A percentile compares a stretch with the other conserved stretches of the same genome.
phyloP scores from a whole-genome alignment of 305 asterid genomes.

The Fraxinus floribunda region DNA sequence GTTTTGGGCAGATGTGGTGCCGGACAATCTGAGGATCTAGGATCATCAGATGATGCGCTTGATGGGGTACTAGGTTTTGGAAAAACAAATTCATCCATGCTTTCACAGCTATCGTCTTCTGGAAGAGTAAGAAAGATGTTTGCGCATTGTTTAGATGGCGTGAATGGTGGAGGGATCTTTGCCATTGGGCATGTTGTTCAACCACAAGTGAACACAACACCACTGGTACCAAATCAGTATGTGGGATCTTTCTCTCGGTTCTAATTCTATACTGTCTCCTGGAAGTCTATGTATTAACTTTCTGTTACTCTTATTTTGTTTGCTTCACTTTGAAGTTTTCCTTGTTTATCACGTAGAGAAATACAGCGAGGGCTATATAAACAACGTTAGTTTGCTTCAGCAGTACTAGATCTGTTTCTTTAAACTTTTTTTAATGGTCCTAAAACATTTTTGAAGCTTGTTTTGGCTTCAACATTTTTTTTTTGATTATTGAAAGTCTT shows the following conservation, averaged over 20 bases:
- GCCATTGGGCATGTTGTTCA: constrained; percentile 99
- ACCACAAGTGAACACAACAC: constrained; percentile 92
- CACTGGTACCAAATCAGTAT: constrained; percentile 80
- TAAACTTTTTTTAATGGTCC: neutral
- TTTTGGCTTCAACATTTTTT: constrained; percentile 5
- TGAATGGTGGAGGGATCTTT: constrained; percentile 97
- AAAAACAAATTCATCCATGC: constrained; percentile 87
- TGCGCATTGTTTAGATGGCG: constrained; percentile 98
- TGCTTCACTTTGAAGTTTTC: constrained; percentile 16
- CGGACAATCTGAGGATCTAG: constrained; percentile 65
- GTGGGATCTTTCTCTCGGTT: constrained; percentile 36
- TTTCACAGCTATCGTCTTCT: constrained; percentile 91
- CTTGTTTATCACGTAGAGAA: constrained; percentile 9
- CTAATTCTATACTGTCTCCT: constrained; percentile 17
- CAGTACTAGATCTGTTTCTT: constrained; percentile 11
- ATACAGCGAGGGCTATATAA: constrained; percentile 9
- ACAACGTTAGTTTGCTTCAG: constrained; percentile 6
- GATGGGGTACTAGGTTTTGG: constrained; percentile 99
- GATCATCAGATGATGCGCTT: constrained; percentile 85
- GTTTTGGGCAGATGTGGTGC: constrained; percentile 82
- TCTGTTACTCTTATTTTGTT: constrained; percentile 26
- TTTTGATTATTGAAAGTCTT: neutral
- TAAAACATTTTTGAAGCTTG: neutral
- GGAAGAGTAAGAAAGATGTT: constrained; percentile 93
- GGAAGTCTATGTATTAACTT: constrained; percentile 11